These are phyloP conservation scores for Suillus ampliporus DNA, from an alignment of 768 basidiomycete species.

Conservation along the genomic window DNA sequence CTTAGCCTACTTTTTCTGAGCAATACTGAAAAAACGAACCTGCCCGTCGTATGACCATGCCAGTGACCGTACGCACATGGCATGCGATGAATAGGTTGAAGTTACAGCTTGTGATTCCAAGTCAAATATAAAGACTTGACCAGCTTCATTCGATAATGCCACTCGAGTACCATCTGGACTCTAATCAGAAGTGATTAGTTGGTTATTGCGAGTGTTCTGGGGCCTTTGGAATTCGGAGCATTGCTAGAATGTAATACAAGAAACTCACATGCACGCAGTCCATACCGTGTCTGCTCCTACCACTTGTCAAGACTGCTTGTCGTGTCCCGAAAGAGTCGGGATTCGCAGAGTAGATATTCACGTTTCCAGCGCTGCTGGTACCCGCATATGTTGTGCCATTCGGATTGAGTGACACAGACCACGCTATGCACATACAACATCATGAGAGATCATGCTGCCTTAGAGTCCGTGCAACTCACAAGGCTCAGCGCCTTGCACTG, in stretches of 20 bases:
- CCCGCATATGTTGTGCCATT: constrained; percentile 74
- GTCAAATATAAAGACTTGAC: constrained; percentile 90
- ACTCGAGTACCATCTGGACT: constrained; percentile 87
- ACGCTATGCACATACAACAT: constrained; percentile 53
- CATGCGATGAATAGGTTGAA: constrained; percentile 84
- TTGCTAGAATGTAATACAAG: neutral
- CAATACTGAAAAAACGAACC: constrained; percentile 49
- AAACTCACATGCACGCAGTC: constrained; percentile 67
- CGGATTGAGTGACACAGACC: constrained; percentile 85
- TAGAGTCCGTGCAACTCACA: constrained; percentile 51
- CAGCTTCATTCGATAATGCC: constrained; percentile 83
- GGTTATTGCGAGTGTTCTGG: neutral
- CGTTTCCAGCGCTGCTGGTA: constrained; percentile 72
- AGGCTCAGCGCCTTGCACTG: constrained; percentile 61
- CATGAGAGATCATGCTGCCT: constrained; percentile 3
- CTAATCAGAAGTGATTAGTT: constrained; percentile 43
- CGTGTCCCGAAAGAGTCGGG: constrained; percentile 69
- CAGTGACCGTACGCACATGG: constrained; percentile 85
- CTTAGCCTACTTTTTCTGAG: neutral
- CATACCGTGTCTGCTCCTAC: constrained; percentile 81
- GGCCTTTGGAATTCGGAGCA: neutral
- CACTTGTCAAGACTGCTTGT: constrained; percentile 63
- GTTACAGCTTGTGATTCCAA: constrained; percentile 67
- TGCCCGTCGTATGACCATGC: constrained; percentile 91
- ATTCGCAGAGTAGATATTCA: constrained; percentile 74